Evolutionary conservation across 306 rosid genomes (phyloP), one percentile per base, ranked within the genome.

Genomic region (Heteromeles arbutifolia): DNA sequence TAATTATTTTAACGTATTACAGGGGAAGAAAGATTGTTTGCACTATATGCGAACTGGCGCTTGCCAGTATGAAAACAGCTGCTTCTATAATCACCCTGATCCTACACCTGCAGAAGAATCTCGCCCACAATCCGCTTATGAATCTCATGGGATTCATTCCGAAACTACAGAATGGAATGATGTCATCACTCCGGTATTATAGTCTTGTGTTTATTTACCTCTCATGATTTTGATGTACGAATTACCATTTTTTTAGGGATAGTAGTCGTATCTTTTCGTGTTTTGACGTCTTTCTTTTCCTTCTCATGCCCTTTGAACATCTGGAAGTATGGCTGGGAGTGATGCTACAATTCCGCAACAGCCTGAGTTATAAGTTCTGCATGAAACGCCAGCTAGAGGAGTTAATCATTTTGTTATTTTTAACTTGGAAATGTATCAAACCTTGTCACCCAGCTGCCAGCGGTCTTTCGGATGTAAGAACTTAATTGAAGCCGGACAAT

Each of bases 1-100:
- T 41, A 17, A 70, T 50, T 72, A 69, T 29, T 80, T 71, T 56
- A 73, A 62, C 3, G 57, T 43, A 22, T 87, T 76, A 37, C 82
- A 96, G 99, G 96, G 92, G 24, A 93, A 84, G 85, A 90, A 65
- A 84, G 99, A 90, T 78, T 96, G 99, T 59, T 90, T 87, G 34
- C 89, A 83, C 75, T 96, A 92, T 86, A 89, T 96, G 98, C 93
- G 88, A 63, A 89, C 77, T 21, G 96, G 93, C 74, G 87, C 91
- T 58, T 96, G 98, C 82, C 92, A 88, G 88, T 92, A 82, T 80
- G 99, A 90, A 70, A 76, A 87, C 26, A 85, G 82, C 88, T 92
- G 99, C 87, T 88, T 68, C 90, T 96, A 89, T 81, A 96, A 90
- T 80, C 99, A 96, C 76, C 98, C 99, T 21, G 97, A 96, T 79